Base-by-base conservation (phyloP, 345 rosid genomes). In the Brassica juncea region DNA sequence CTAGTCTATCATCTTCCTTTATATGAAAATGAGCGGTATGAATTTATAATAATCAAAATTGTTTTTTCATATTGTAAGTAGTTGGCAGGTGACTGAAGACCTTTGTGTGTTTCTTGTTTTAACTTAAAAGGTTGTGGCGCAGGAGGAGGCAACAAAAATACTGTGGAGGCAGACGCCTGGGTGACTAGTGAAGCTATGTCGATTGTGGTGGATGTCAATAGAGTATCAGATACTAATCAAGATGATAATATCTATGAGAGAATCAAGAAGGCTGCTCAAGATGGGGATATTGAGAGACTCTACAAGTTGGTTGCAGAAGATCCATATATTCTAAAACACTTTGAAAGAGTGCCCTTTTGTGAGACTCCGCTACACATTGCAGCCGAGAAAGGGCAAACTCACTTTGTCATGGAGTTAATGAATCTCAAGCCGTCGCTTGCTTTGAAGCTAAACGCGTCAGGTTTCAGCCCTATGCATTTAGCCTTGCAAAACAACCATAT, bases 331-430 rank as follows among this genome's bases (percentile, higher is more conserved):
- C 34, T 85, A 0, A 80, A 82, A 9, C 71, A 65, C 3, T 12
- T 58, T 6, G 76, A 76, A 16, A 42, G 64, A 19, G 16, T 31
- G 27, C 68, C 75, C 25, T 25, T 80, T 4, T 78, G 69, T 19
- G 84, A 82, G 19, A 82, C 82, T 75, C 85, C 88, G 16, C 11
- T 85, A 6, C 86, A 81, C 30, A 7, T 73, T 12, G 82, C 87
- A 16, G 87, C 86, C 1, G 35, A 35, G 0, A 34, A 68, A 3
- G 85, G 82, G 3, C 57, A 77, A 27, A 75, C 71, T 37, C 82
- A 71, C 28, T 79, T 84, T 4, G 79, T 83, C 30, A 59, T 83
- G 77, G 83, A 83, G 55, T 3, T 85, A 1, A 65, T 68, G 27
- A 81, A 9, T 42, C 66, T 81, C 1, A 81, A 81, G 52, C 84